These are phyloP conservation scores for Penicillium cosmopolitanum DNA, from an alignment of 495 filamentous ascomycete genomes.

Conservation along the genomic window DNA sequence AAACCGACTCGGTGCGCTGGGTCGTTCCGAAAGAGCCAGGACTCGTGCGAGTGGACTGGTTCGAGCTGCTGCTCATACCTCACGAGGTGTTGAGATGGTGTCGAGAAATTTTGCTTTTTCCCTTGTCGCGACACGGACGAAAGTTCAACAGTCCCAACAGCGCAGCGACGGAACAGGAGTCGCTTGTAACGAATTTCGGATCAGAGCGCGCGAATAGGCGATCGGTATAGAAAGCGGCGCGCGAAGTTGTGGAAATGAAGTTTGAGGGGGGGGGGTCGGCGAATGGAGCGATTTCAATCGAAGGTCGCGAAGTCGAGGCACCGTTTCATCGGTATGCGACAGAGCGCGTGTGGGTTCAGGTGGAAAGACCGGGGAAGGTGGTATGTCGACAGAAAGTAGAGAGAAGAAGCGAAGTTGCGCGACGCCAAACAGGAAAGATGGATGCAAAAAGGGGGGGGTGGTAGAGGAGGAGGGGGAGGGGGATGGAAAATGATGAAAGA, in stretches of 20 bases:
- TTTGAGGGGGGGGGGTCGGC: slow-evolving; percentile 11
- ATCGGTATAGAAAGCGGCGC: slow-evolving; percentile 13
- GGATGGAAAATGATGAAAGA: slow-evolving; percentile 21
- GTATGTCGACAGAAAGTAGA: slow-evolving; percentile 19
- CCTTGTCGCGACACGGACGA: slow-evolving; percentile 30
- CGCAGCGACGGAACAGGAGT: slow-evolving; percentile 21
- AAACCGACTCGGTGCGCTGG: slow-evolving; percentile 50
- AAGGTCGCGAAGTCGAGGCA: slow-evolving; percentile 6
- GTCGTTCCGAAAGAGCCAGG: slow-evolving; percentile 51
- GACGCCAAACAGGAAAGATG: slow-evolving; percentile 21
- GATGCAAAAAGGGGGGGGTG: slow-evolving; percentile 30
- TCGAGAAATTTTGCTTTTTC: slow-evolving; percentile 11
- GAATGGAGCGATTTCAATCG: slow-evolving; percentile 25
- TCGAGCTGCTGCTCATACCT: slow-evolving; percentile 55
- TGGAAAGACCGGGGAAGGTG: slow-evolving; percentile 15
- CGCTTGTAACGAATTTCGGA: slow-evolving; percentile 21
- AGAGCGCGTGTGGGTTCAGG: slow-evolving; percentile 23
- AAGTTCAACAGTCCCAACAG: slow-evolving; percentile 7
- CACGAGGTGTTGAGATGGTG: slow-evolving; percentile 21
- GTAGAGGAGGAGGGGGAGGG: slow-evolving; percentile 16
- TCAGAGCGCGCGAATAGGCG: slow-evolving; percentile 27
- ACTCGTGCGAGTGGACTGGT: slow-evolving; percentile 53
- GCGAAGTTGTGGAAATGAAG: background rate
- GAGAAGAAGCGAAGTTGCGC: slow-evolving; percentile 21
- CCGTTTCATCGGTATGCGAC: slow-evolving; percentile 32